These are phyloP conservation scores for Solioccasus polychromus DNA, from an alignment of 768 basidiomycete genomes.

Conservation along the genomic window DNA sequence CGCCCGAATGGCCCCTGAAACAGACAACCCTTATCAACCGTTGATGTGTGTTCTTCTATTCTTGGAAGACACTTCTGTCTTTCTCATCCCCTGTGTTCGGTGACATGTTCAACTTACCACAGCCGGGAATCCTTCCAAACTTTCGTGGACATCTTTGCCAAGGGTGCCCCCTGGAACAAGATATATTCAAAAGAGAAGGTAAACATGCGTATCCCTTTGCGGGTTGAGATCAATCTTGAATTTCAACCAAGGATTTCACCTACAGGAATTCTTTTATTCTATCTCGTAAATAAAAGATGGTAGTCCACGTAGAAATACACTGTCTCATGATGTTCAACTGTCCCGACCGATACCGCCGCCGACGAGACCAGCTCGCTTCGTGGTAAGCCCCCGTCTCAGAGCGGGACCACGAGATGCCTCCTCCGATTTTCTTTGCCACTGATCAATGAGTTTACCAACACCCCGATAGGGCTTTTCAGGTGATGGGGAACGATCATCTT, in stretches of 20 bases:
- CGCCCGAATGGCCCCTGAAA: too few species aligned
- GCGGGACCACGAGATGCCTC: constrained; percentile 37
- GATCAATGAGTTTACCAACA: constrained; percentile 80
- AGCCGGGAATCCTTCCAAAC: constrained; percentile 5
- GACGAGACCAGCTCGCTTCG: constrained; percentile 41
- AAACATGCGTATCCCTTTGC: neutral
- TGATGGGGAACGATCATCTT: constrained; percentile 49
- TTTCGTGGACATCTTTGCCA: constrained; percentile 12
- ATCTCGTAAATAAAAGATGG: constrained; percentile 10
- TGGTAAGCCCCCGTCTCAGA: constrained; percentile 37
- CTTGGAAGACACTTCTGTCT: constrained; percentile 9
- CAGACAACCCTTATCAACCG: too few species aligned
- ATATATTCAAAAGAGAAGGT: neutral
- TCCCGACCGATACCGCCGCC: constrained; percentile 20
- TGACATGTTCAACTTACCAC: constrained; percentile 15
- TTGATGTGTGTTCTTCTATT: neutral
- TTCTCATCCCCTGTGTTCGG: constrained; percentile 14
- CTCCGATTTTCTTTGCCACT: constrained; percentile 84
- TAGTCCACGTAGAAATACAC: constrained; percentile 8
- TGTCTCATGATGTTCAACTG: constrained; percentile 12
- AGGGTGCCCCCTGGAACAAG: too few species aligned
- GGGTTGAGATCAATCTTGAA: constrained; percentile 13
- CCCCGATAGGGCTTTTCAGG: constrained; percentile 80
- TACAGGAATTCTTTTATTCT: neutral
- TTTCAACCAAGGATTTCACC: neutral